A percentile compares a stretch with the other conserved stretches of the same genome.
These are phyloP conservation scores for Aspergillus viridinutans DNA, from an alignment of 2,329 filamentous ascomycete genomes.

Conservation along the genomic window DNA sequence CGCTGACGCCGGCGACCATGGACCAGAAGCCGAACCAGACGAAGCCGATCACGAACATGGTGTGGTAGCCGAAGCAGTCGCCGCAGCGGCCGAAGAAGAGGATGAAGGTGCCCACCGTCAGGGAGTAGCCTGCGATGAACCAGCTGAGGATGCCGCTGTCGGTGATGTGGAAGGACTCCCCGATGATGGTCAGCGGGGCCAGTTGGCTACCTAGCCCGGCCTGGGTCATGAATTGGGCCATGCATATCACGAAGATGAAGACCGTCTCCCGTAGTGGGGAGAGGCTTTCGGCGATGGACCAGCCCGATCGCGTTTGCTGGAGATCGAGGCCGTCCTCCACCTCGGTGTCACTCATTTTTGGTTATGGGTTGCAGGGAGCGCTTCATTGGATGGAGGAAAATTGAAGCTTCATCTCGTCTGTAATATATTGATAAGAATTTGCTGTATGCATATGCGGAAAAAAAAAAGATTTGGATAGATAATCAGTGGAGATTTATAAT, in stretches of 20 bases:
- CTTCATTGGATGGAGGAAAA: neutral
- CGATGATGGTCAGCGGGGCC: slow-evolving; percentile 48
- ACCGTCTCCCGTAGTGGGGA: slow-evolving; percentile 24
- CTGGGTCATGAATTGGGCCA: slow-evolving; percentile 44
- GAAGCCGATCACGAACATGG: slow-evolving; percentile 26
- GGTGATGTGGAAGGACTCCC: slow-evolving; percentile 43
- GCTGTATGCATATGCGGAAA: no score
- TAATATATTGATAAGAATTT: neutral
- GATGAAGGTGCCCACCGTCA: slow-evolving; percentile 43
- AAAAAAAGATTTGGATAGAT: no score
- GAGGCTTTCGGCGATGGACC: slow-evolving; percentile 18
- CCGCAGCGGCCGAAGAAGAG: slow-evolving; percentile 34
- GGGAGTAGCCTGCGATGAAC: slow-evolving; percentile 55
- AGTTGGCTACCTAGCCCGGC: slow-evolving; percentile 48
- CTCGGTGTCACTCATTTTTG: neutral
- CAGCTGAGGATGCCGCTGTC: slow-evolving; percentile 49
- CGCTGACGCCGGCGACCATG: slow-evolving; percentile 24
- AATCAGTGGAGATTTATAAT: neutral
- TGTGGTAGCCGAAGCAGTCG: slow-evolving; percentile 29
- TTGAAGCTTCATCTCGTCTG: neutral
- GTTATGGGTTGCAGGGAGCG: neutral
- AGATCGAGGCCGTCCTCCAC: neutral
- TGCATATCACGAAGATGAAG: slow-evolving; percentile 34
- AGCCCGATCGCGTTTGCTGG: slow-evolving; percentile 10
- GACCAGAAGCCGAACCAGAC: slow-evolving; percentile 28